phyloP scores from a whole-genome alignment of 441 rosid genomes.

The Macaranga tanarius region DNA sequence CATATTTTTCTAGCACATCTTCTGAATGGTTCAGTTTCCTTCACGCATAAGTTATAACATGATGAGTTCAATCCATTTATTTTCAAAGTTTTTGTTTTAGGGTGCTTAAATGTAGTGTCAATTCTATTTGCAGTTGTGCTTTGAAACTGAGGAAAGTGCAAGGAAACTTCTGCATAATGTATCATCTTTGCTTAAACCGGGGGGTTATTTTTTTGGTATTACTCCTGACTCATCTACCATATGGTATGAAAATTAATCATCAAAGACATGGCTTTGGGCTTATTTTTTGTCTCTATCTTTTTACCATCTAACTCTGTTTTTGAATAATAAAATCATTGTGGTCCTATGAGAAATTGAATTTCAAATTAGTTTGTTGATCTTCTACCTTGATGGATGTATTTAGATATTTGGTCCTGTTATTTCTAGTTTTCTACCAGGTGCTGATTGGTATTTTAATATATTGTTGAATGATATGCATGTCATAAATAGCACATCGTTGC shows the following conservation, averaged over 20 bases:
- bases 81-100: background rate
- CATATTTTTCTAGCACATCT: conserved; percentile 17
- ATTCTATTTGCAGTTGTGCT: conserved; percentile 60
- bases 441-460: background rate
- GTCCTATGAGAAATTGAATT: background rate
- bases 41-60: background rate
- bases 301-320: background rate
- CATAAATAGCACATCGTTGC: background rate
- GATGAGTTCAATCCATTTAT: background rate
- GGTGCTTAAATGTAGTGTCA: background rate
- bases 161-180: conserved; percentile 81
- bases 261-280: conserved; percentile 1
- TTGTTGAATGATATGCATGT: background rate
- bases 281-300: conserved; percentile 5
- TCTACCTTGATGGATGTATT: background rate
- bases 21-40: background rate
- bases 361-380: background rate
- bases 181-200: conserved; percentile 79
- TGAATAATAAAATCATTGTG: background rate
- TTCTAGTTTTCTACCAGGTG: background rate
- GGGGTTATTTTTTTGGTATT: conserved; percentile 95
- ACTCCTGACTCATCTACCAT: conserved; percentile 97
- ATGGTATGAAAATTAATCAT: conserved; percentile 62
- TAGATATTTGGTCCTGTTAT: background rate
- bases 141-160: conserved; percentile 90